Conservation (phyloP, 495 filamentous ascomycete species). For the Coniosporium apollinis region DNA sequence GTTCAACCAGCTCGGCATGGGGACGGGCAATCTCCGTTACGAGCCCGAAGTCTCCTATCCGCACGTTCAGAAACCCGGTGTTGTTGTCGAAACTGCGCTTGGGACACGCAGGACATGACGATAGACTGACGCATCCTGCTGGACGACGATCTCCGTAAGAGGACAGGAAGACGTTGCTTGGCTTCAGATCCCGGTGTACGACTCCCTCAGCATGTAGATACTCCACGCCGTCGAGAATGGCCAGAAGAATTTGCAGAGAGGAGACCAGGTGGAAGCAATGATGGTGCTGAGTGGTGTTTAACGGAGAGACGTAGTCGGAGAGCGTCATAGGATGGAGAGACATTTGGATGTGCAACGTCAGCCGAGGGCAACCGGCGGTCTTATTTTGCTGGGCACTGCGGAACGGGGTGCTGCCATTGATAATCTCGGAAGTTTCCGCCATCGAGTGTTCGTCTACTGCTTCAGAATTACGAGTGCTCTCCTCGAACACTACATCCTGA, state of each 20-base stretch:
- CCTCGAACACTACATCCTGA: conserved; percentile 12
- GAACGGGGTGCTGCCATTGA: conserved; percentile 8
- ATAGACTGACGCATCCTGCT: conserved; percentile 18
- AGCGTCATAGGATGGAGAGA: conserved; percentile 26
- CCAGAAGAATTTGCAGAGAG: conserved; percentile 19
- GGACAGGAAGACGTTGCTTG: conserved; percentile 30
- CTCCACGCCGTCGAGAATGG: conserved; percentile 21
- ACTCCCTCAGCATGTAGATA: conserved; percentile 22
- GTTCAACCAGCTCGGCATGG: not conserved
- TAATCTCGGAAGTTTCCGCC: conserved; percentile 4
- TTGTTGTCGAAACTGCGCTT: not conserved
- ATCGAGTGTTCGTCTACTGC: not conserved
- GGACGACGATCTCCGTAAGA: conserved; percentile 4
- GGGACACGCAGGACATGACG: conserved; percentile 11
- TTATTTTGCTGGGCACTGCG: not conserved
- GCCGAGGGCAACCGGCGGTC: conserved; percentile 5
- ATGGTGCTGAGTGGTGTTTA: not conserved
- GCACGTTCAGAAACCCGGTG: conserved; percentile 10
- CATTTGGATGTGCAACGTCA: conserved; percentile 28
- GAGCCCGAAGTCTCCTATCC: conserved; percentile 24
- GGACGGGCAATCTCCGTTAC: conserved; percentile 15
- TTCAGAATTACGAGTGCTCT: conserved; percentile 7
- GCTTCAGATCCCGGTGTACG: conserved; percentile 33
- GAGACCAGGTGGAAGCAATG: conserved; percentile 28
- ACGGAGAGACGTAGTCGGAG: conserved; percentile 17